Conservation (phyloP, 208 protist species). For the Naegleria gruberi region DNA sequence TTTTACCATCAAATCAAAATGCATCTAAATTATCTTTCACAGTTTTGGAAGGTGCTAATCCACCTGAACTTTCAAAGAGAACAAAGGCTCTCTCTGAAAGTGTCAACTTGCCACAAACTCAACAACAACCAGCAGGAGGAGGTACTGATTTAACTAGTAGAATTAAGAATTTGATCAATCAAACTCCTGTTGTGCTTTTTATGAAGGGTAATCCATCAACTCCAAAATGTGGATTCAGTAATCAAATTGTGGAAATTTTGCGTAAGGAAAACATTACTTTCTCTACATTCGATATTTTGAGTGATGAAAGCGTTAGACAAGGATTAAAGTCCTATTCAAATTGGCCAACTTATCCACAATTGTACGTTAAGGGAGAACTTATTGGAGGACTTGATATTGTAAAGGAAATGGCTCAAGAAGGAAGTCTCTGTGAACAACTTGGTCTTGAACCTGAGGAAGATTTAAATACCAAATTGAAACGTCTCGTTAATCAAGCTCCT, state of each 20-base stretch:
- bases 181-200: conserved; percentile 38
- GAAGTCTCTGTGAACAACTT: conserved; percentile 36
- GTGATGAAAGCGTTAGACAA: conserved; percentile 32
- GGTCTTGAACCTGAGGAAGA: neutral
- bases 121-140: conserved; percentile 24
- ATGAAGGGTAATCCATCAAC: conserved; percentile 39
- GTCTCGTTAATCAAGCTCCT: conserved; percentile 60
- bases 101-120: neutral
- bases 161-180: conserved; percentile 35
- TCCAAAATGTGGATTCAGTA: conserved; percentile 40
- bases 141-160: conserved; percentile 25
- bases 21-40: neutral
- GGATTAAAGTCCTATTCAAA: conserved; percentile 45
- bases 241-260: conserved; percentile 33
- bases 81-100: neutral
- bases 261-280: conserved; percentile 28
- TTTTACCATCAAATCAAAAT: conserved; percentile 15
- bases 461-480: conserved; percentile 65
- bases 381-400: conserved; percentile 63
- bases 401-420: conserved; percentile 47
- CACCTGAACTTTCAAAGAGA: neutral
- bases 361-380: conserved; percentile 61
- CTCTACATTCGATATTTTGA: conserved; percentile 38
- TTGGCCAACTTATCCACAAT: conserved; percentile 66
- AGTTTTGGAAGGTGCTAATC: conserved; percentile 26